Percentiles rank a stretch among this genome's conserved stretches.
These are phyloP conservation scores for Tolypocladium tundrense DNA, from an alignment of 2,329 filamentous ascomycete species.

Conservation along the genomic window DNA sequence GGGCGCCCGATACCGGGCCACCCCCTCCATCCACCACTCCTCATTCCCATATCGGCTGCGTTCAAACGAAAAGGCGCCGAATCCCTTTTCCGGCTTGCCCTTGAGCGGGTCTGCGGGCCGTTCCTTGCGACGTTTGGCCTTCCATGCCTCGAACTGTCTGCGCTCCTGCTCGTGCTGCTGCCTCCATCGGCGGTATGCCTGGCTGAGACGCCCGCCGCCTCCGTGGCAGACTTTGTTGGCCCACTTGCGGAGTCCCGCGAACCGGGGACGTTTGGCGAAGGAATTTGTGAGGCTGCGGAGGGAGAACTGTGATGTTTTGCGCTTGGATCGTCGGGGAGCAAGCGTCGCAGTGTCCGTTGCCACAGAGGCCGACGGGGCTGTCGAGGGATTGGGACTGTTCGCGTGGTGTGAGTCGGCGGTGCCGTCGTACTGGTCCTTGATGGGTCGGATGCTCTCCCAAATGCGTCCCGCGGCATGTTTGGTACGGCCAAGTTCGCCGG, in stretches of 20 bases:
- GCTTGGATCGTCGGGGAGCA: conserved; percentile 13
- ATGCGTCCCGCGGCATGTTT: not conserved
- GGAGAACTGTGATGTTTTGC: conserved; percentile 20
- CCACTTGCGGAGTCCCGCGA: conserved; percentile 17
- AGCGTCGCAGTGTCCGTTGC: conserved; percentile 3
- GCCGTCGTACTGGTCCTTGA: conserved; percentile 14
- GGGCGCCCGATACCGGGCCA: conserved; percentile 20
- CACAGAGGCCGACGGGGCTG: not conserved
- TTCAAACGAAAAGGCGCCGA: conserved; percentile 14
- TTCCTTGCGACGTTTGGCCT: conserved; percentile 13
- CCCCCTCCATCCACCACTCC: conserved; percentile 26
- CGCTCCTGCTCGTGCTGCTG: conserved; percentile 13
- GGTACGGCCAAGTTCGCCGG: not conserved
- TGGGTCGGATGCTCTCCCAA: conserved; percentile 1
- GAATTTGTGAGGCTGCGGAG: conserved; percentile 15
- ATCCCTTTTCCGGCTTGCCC: conserved; percentile 13
- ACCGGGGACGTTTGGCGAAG: conserved; percentile 13
- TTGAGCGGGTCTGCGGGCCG: conserved; percentile 12
- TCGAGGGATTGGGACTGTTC: conserved; percentile 8
- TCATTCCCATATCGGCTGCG: conserved; percentile 11
- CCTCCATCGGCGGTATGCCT: conserved; percentile 16
- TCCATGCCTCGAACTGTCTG: conserved; percentile 18
- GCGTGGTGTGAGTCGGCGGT: conserved; percentile 7
- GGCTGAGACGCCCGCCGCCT: conserved; percentile 14
- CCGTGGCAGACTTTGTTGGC: conserved; percentile 16